Evolutionary conservation across 306 rosid genomes (phyloP).

Genomic region (Pyrus bretschneideri): DNA sequence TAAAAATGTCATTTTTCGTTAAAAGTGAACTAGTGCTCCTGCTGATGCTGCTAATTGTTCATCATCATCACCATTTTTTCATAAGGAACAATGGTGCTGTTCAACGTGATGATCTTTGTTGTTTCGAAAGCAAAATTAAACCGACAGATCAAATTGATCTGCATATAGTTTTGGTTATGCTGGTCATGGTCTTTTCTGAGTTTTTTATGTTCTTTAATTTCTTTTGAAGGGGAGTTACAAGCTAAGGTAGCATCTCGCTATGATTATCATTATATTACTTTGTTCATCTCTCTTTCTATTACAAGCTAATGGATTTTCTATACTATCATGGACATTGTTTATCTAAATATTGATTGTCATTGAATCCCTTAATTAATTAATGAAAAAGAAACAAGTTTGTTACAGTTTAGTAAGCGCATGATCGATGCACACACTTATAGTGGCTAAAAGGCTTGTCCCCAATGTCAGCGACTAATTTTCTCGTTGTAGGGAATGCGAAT

Average conservation of each 20-base stretch:
- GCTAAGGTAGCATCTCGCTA: slow-evolving; percentile 3
- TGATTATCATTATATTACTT: background rate
- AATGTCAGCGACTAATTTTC: no score
- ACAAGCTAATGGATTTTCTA: background rate
- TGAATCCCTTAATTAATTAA: background rate
- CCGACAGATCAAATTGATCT: background rate
- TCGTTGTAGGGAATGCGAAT: no score
- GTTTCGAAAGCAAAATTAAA: background rate
- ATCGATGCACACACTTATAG: no score
- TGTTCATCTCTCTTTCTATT: background rate
- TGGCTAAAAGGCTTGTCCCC: no score
- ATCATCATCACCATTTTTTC: background rate
- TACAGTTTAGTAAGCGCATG: background rate
- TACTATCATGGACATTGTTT: background rate
- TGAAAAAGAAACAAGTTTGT: background rate
- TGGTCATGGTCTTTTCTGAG: slow-evolving; percentile 33
- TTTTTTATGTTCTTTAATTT: background rate
- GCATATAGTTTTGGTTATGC: slow-evolving; percentile 28
- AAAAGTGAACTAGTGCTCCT: background rate
- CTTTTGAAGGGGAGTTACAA: slow-evolving; percentile 6
- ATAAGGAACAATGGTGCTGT: slow-evolving; percentile 2
- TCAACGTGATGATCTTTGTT: background rate
- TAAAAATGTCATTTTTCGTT: no score
- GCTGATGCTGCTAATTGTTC: background rate
- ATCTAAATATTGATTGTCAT: background rate